These are phyloP conservation scores for Cucurbita pepo DNA, from an alignment of 306 rosid genomes.

Conservation along the genomic window DNA sequence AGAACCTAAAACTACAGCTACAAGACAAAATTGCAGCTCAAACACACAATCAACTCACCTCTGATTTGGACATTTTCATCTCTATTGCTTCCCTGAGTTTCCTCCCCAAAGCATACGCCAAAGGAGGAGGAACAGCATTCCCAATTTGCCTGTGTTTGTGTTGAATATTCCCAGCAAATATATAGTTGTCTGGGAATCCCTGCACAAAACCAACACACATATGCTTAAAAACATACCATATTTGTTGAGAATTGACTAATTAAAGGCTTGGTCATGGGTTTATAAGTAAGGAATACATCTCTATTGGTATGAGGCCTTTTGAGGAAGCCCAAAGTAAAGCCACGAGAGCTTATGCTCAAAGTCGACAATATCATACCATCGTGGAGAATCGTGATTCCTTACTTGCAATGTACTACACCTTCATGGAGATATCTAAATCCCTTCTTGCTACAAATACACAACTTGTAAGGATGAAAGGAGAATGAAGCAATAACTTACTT, in stretches of 20 bases:
- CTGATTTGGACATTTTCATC: conserved; percentile 15
- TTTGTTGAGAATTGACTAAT: no score
- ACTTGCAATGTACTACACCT: neutral
- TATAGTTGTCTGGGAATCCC: conserved; percentile 78
- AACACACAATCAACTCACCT: neutral
- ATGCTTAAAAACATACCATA: no score
- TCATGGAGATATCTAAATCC: neutral
- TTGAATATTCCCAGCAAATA: conserved; percentile 52
- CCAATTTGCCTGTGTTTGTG: conserved; percentile 96
- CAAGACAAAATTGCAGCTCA: neutral
- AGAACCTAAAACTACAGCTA: neutral
- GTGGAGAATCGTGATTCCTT: no score
- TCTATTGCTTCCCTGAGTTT: conserved; percentile 69
- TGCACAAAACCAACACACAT: conserved; percentile 16
- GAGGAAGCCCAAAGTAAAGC: no score
- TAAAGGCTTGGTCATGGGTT: no score
- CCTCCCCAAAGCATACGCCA: conserved; percentile 72
- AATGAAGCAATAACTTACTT: conserved; percentile 31
- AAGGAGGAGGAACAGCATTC: conserved; percentile 93
- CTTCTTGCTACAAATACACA: neutral
- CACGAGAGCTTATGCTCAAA: no score
- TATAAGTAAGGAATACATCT: no score
- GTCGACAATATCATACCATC: no score
- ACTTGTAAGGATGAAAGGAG: neutral
- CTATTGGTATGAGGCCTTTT: no score